Base-by-base conservation (phyloP, 2,329 filamentous ascomycete genomes). In the Stagonosporopsis vannaccii region DNA sequence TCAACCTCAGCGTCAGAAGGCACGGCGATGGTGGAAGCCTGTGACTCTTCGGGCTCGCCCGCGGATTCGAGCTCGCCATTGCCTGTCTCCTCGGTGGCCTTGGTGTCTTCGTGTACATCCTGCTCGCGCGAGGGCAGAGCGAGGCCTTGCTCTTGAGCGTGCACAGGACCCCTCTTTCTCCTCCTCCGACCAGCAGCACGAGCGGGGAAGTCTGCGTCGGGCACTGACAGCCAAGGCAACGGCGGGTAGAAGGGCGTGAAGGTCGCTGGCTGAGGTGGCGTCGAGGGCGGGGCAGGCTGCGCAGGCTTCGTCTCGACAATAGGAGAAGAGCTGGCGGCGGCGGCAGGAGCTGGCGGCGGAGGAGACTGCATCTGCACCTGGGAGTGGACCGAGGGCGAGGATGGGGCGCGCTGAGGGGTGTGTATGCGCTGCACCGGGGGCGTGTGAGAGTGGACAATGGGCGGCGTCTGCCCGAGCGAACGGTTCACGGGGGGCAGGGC, bases 211-310 rank as follows among this genome's bases (percentile, higher is more conserved):
- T 80, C 74, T 28, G 74, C 75, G 19, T 83, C 81, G 15, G 82
- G 79, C 25, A 82, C 79, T 12, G 85, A 88, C 30, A 85, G 79
- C 85, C 85, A 88, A 11, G 86, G 86, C 19, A 88, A 74, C 12
- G 79, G 77, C 56, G 84, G 80, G 58, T 79, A 78, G 68, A 80
- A 85, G 2, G 81, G 81, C 68, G 77, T 79, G 47, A 66, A 66
- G 7, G 64, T 60, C 8, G 67, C 60, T 22, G 66, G 66, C 40
- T 68, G 68, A 15, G 67, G 65, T 4, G 53, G 57, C 19, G 57
- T 50, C n/a, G 65, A n/a, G 9, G 41, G 60, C 15, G 61, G 57
- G 23, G 56, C 53, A 9, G 63, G 42, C 17, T 56, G 59, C 11
- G 41, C 50, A n/a, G 64, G 55, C 59, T 66, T 64, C 26, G 61